Percentiles rank a stretch among this genome's conserved stretches.
Evolutionary conservation across 106 monocot genomes (phyloP).

Genomic region (Acorus gramineus): DNA sequence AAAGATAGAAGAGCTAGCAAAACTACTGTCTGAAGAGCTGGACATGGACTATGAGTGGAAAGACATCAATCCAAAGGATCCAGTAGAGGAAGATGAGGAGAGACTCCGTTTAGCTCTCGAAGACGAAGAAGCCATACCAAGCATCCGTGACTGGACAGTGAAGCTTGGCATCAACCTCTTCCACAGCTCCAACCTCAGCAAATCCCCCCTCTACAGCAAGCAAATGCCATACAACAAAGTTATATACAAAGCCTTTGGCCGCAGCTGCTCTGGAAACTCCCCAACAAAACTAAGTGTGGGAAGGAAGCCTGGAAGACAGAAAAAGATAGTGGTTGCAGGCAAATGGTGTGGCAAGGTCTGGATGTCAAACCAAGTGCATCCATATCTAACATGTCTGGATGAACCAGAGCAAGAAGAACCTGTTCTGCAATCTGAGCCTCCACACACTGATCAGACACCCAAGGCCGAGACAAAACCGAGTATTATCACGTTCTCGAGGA

Average conservation of each 20-base stretch:
- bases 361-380: conserved; percentile 85
- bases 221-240: conserved; percentile 75
- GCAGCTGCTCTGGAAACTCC: conserved; percentile 23
- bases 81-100: conserved; percentile 37
- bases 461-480: conserved; percentile 4
- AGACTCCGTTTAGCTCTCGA: conserved; percentile 41
- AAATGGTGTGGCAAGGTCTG: conserved; percentile 88
- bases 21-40: conserved; percentile 46
- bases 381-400: conserved; percentile 27
- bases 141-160: conserved; percentile 70
- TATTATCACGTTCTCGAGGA: conserved; percentile 1
- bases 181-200: conserved; percentile 74
- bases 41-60: conserved; percentile 44
- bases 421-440: conserved; percentile 1
- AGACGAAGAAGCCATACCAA: conserved; percentile 68
- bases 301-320: conserved; percentile 38
- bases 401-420: conserved; percentile 21
- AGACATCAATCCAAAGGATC: conserved; percentile 43
- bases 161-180: conserved; percentile 78
- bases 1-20: conserved; percentile 61
- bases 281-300: conserved; percentile 21
- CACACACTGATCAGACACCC: conserved; percentile 7
- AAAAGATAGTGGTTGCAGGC: conserved; percentile 52
- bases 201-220: conserved; percentile 76
- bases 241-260: conserved; percentile 60